Evolutionary conservation across 495 filamentous ascomycete species (phyloP).

Genomic region (Xylaria nigripes): DNA sequence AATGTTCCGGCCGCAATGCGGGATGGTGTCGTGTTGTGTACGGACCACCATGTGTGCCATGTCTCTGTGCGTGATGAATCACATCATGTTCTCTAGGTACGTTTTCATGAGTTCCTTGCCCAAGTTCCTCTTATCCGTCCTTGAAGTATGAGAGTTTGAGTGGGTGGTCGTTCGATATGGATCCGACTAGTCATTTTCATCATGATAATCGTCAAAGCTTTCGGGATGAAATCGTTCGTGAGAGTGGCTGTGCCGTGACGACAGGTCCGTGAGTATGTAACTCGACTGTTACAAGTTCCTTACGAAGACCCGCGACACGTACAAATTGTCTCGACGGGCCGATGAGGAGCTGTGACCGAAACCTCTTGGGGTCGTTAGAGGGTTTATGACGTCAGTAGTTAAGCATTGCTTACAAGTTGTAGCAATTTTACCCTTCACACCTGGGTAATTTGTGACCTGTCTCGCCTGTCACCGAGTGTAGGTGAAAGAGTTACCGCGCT

Average conservation of each 20-base stretch:
- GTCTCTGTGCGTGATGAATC: constrained; percentile 33
- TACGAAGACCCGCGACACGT: no score
- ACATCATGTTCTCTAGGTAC: constrained; percentile 35
- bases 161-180: constrained; percentile 41
- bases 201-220: constrained; percentile 30
- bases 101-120: constrained; percentile 23
- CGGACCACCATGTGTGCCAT: constrained; percentile 39
- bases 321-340: no score
- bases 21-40: constrained; percentile 29
- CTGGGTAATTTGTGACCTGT: no score
- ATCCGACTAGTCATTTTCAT: constrained; percentile 28
- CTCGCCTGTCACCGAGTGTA: no score
- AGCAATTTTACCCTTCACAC: no score
- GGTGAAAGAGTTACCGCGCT: no score
- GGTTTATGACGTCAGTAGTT: no score
- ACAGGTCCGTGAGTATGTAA: constrained; percentile 47
- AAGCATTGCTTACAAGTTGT: no score
- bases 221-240: constrained; percentile 29
- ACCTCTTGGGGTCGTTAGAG: no score
- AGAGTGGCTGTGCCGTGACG: constrained; percentile 23
- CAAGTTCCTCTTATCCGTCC: constrained; percentile 37
- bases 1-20: constrained; percentile 39
- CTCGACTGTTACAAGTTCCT: no score
- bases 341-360: no score
- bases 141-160: constrained; percentile 18